A percentile compares a stretch with the other conserved stretches of the same genome.
phyloP scores from a whole-genome alignment of 225 moss, liverwort and hornwort genomes.

The Sphagnum contortum region DNA sequence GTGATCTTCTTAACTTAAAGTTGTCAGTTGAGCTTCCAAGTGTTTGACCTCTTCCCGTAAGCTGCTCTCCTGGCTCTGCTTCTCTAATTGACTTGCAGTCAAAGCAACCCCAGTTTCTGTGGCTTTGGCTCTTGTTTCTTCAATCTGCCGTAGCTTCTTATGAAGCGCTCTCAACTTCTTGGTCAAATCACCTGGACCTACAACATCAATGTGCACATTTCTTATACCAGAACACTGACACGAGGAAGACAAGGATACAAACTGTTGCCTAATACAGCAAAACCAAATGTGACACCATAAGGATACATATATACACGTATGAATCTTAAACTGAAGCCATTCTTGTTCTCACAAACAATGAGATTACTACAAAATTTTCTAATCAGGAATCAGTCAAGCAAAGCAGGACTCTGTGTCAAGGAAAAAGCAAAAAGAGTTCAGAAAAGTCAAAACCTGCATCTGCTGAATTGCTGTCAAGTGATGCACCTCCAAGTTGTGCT shows the following conservation, averaged over 20 bases:
- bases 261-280: too few relatives aligned
- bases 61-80: conserved; percentile 22
- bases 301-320: too few relatives aligned
- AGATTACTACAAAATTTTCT: too few relatives aligned
- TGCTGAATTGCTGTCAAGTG: background rate
- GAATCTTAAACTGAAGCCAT: too few relatives aligned
- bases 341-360: too few relatives aligned
- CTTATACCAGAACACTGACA: too few relatives aligned
- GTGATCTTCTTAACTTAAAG: too few relatives aligned
- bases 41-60: conserved; percentile 30
- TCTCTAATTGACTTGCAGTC: conserved; percentile 25
- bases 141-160: conserved; percentile 40
- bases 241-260: too few relatives aligned
- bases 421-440: too few relatives aligned
- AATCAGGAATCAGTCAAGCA: too few relatives aligned
- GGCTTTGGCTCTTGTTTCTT: conserved; percentile 26
- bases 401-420: too few relatives aligned
- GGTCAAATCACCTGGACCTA: conserved; percentile 15
- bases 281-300: too few relatives aligned
- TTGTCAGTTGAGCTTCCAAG: conserved; percentile 17
- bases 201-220: background rate
- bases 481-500: background rate
- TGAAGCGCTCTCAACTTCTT: conserved; percentile 35
- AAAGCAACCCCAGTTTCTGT: conserved; percentile 10
- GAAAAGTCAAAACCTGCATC: background rate